Evolutionary conservation across 1,284 basidiomycete species (phyloP), one percentile per base, ranked within the genome.

Genomic region (Fistulinella staudtii): DNA sequence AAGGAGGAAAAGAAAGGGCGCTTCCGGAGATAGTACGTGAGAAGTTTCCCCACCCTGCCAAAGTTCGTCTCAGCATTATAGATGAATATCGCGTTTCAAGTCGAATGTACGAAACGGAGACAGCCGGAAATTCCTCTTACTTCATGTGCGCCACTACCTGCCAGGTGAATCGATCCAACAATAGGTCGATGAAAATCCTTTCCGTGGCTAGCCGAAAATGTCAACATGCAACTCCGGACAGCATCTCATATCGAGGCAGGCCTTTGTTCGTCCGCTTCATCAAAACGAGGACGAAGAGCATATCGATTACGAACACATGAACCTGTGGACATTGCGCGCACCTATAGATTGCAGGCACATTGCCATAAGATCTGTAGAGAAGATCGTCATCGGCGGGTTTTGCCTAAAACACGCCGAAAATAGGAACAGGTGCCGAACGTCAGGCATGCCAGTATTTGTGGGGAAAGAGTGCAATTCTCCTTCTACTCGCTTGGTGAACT

Each of bases 211-310:
- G 29, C 21, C 21, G 37, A 11, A 41, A 43, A 43, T 45, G 45
- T 41, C 35, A 47, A 43, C 27, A 22, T n/a, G 43, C 24, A n/a
- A 21, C 7, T n/a, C n/a, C n/a, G n/a, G n/a, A n/a, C 23, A 41
- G 28, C 38, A 31, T 33, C 37, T 43, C 53, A 41, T 40, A 43
- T 27, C n/a, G 30, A 31, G 36, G 38, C 18, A 25, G 38, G 31
- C 35, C 39, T 38, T 38, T 30, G 41, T 31, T 35, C 46, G 39
- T 46, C 38, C 29, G 36, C 43, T 39, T 53, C 54, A 60, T 65
- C 41, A 55, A 55, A 58, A 60, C 46, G 53, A 49, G 50, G 46
- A 46, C 21, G 30, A 39, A 39, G 21, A 41, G 38, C 38, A 52
- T 37, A 41, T 45, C 36, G 27, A 47, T 45, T 38, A 33, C 36